Base-by-base conservation (phyloP, 2,329 filamentous ascomycete genomes). In the Botrytis porri region DNA sequence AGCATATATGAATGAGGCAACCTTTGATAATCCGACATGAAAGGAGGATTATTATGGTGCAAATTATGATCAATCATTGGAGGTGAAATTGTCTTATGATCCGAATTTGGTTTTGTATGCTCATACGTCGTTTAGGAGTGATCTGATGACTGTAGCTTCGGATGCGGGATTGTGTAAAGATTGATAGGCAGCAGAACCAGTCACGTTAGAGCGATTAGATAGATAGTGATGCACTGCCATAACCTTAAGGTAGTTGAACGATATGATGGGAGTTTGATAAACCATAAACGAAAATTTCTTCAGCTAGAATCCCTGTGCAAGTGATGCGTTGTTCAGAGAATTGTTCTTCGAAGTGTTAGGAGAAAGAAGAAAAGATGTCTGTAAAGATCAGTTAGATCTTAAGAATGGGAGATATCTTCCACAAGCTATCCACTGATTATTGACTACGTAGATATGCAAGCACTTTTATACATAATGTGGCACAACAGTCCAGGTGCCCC, bases 261-360 rank as follows among this genome's bases (percentile, higher is more conserved):
- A 60, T 60, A 22, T 35, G 9, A 35, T 60, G 4, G 57, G 22
- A 22, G 1, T 60, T 9, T 25, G 14, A 12, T 25, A 54, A 54
- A 14, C 25, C 29, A 14, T 29, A 12, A 54, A 3, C 12, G n/a
- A 16, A 14, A n/a, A 39, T 12, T n/a, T 61, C 3, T 39, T 12
- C 12, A 4, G 4, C 0, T 37, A 14, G 7, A 22, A 3, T 1
- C 1, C 3, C 5, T 9, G 12, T 39, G 35, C 6, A 2, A 61
- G 12, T 7, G 25, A 61, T 61, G 22, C 16, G 7, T n/a, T 39
- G 7, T 12, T 18, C 22, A 1, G 10, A 25, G 2, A 35, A 22
- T 37, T 1, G n/a, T 25, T 61, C 10, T 2, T 4, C 2, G 35
- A 7, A 25, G 59, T 16, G 10, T 8, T 8, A n/a, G 4, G 14